A percentile compares a stretch with the other conserved stretches of the same genome.
phyloP scores from a whole-genome alignment of 352 stramenopile species.

The Thalassiosira mediterranea region DNA sequence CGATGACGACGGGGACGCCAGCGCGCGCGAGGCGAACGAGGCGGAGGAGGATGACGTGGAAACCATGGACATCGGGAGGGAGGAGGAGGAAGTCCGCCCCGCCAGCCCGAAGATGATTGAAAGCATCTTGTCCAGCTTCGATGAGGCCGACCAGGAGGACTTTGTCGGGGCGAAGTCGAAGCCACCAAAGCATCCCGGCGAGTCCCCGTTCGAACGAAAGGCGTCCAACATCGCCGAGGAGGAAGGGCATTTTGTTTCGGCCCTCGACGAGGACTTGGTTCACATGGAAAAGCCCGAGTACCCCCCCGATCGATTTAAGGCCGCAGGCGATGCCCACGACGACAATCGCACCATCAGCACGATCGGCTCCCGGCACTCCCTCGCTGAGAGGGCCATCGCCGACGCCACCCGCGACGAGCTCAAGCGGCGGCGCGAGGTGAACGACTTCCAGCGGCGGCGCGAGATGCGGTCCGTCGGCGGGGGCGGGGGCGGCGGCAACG shows the following conservation, averaged over 20 bases:
- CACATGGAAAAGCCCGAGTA: background rate
- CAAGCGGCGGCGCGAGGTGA: slow-evolving; percentile 9
- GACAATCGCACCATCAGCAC: slow-evolving; percentile 17
- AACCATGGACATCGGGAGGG: background rate
- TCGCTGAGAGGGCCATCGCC: slow-evolving; percentile 16
- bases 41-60: background rate
- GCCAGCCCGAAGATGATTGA: slow-evolving; percentile 19
- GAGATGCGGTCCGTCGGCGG: background rate
- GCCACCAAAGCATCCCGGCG: background rate
- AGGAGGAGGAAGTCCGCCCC: slow-evolving; percentile 1
- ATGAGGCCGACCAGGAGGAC: slow-evolving; percentile 7
- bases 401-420: slow-evolving; percentile 19
- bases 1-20: background rate
- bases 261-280: background rate
- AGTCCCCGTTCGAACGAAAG: background rate
- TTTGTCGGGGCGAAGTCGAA: background rate
- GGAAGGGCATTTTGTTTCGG: background rate
- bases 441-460: slow-evolving; percentile 5
- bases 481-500: slow-evolving; percentile 1
- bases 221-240: background rate
- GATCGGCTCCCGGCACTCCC: slow-evolving; percentile 15
- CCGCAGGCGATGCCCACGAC: background rate
- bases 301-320: background rate
- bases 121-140: slow-evolving; percentile 24
- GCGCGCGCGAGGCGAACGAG: background rate